Evolutionary conservation across 108 stramenopile species (phyloP).

Genomic region (Ochromonas danica): DNA sequence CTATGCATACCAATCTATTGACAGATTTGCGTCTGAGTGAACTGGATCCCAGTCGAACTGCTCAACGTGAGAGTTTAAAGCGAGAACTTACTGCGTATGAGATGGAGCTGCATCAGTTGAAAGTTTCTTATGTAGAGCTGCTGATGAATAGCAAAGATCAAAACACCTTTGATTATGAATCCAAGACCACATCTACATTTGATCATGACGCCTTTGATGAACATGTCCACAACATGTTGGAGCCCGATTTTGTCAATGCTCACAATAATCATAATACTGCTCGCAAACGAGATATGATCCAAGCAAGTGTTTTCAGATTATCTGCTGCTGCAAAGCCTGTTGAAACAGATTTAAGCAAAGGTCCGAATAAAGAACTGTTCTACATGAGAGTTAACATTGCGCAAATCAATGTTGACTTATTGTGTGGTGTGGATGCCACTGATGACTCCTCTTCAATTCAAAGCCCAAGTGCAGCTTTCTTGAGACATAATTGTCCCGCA

Average conservation of each 20-base stretch:
- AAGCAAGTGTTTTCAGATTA: neutral
- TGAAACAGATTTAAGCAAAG: neutral
- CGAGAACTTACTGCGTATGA: neutral
- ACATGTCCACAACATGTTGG: neutral
- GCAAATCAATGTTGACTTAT: neutral
- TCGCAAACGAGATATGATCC: neutral
- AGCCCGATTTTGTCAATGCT: neutral
- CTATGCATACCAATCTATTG: neutral
- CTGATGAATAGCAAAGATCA: neutral
- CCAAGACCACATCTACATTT: too few species aligned
- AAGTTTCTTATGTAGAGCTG: conserved; percentile 8
- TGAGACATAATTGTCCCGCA: neutral
- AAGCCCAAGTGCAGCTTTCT: neutral
- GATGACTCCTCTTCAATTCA: neutral
- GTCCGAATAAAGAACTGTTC: neutral
- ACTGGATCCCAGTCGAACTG: neutral
- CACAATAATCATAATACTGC: neutral
- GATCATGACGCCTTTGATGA: too few species aligned
- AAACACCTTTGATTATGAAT: too few species aligned
- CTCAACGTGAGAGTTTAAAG: neutral
- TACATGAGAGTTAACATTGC: neutral
- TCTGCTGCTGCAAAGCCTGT: neutral
- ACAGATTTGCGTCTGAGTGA: neutral
- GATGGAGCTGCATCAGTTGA: neutral
- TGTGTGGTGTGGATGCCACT: neutral